These are phyloP conservation scores for Colletotrichum sidae DNA, from an alignment of 2,329 filamentous ascomycete species.

Conservation along the genomic window DNA sequence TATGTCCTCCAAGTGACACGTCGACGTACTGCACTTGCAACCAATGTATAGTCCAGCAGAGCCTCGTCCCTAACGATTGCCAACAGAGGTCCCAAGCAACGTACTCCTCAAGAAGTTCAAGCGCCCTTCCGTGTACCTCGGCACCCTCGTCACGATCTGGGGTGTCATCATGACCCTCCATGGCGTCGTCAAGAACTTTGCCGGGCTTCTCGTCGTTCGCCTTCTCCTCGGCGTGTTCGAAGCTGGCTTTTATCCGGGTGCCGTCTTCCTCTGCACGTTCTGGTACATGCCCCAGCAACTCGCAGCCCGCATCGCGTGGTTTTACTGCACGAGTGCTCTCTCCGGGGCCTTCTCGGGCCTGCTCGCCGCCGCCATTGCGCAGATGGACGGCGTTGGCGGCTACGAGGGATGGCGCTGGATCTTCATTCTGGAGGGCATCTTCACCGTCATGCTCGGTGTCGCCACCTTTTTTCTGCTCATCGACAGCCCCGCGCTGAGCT, in stretches of 20 bases:
- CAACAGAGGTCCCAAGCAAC: slow-evolving; percentile 68
- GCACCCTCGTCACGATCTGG: slow-evolving; percentile 69
- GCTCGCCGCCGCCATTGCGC: slow-evolving; percentile 68
- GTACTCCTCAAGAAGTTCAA: slow-evolving; percentile 70
- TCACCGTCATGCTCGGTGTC: slow-evolving; percentile 55
- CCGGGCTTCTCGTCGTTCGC: slow-evolving; percentile 43
- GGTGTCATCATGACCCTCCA: slow-evolving; percentile 44
- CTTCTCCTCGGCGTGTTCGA: slow-evolving; percentile 48
- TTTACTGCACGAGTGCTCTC: slow-evolving; percentile 43
- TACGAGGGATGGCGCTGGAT: slow-evolving; percentile 71
- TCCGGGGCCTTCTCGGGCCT: slow-evolving; percentile 73
- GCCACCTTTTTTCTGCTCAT: slow-evolving; percentile 54
- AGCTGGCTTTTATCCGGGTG: slow-evolving; percentile 46
- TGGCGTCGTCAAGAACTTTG: slow-evolving; percentile 44
- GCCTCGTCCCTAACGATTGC: background rate
- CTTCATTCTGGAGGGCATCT: slow-evolving; percentile 51
- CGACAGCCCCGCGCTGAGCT: slow-evolving; percentile 50
- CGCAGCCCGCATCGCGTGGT: slow-evolving; percentile 42
- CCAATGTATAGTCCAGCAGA: background rate
- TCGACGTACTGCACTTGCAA: no score
- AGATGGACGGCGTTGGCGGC: slow-evolving; percentile 61
- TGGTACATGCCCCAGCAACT: slow-evolving; percentile 48
- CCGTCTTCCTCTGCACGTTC: slow-evolving; percentile 43
- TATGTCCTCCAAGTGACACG: background rate
- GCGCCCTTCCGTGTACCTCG: slow-evolving; percentile 72